A percentile compares a stretch with the other conserved stretches of the same genome.
These are phyloP conservation scores for Bifiguratus adelaidae DNA, from an alignment of 192 early-diverging fungal species.

Conservation along the genomic window DNA sequence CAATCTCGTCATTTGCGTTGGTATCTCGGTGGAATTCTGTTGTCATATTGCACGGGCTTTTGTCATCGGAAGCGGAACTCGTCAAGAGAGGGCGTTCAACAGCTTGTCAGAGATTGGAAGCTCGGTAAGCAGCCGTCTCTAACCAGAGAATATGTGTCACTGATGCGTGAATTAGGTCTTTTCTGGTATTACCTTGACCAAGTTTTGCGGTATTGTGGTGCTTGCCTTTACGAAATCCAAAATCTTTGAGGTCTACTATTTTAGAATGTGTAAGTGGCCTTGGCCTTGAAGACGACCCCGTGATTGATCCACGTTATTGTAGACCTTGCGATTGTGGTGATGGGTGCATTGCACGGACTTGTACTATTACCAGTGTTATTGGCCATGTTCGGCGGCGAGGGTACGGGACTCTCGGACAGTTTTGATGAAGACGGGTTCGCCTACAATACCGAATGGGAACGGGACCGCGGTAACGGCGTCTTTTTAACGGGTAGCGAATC, in stretches of 20 bases:
- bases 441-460: conserved; percentile 1
- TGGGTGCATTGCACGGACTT: conserved; percentile 46
- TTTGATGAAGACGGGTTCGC: conserved; percentile 31
- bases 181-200: conserved; percentile 52
- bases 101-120: conserved; percentile 48
- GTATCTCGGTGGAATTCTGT: conserved; percentile 60
- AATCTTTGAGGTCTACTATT: conserved; percentile 61
- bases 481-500: background rate
- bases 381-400: conserved; percentile 32
- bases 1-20: conserved; percentile 53
- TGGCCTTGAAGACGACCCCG: background rate
- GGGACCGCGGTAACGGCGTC: background rate
- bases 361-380: conserved; percentile 46
- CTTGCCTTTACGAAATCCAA: conserved; percentile 55
- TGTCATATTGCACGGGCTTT: conserved; percentile 50
- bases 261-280: conserved; percentile 41
- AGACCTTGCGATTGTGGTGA: conserved; percentile 46
- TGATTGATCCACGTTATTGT: background rate
- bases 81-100: conserved; percentile 2
- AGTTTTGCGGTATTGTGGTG: conserved; percentile 53
- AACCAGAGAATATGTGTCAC: background rate
- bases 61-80: conserved; percentile 32
- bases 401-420: conserved; percentile 16
- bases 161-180: conserved; percentile 28
- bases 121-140: conserved; percentile 24